These are phyloP conservation scores for Hypoxylon sp. DNA, from an alignment of 2,329 filamentous ascomycete species.

Conservation along the genomic window DNA sequence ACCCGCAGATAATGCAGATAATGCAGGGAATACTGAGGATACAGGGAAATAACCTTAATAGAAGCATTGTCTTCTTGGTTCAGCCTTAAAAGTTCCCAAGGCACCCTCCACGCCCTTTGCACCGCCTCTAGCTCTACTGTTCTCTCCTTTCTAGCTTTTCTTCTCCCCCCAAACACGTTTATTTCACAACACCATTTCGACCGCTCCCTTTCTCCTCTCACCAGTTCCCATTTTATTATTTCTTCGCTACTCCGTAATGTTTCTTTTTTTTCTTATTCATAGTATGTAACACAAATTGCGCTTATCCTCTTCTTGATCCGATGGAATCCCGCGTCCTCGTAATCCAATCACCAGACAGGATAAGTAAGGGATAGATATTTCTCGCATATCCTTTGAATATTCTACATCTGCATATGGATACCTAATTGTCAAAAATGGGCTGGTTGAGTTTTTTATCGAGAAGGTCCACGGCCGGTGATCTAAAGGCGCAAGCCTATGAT, in stretches of 20 bases:
- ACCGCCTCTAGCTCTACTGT: slow-evolving; percentile 15
- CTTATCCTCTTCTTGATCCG: slow-evolving; percentile 23
- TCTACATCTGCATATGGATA: slow-evolving; percentile 38
- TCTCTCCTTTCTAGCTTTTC: slow-evolving; percentile 19
- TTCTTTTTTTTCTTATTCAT: slow-evolving; percentile 9
- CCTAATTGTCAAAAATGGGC: slow-evolving; percentile 53
- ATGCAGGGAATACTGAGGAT: too few relatives aligned
- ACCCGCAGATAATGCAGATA: slow-evolving; percentile 3
- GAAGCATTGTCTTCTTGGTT: slow-evolving; percentile 14
- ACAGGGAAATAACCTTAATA: slow-evolving; percentile 12
- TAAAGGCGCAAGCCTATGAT: slow-evolving; percentile 59
- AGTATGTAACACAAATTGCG: slow-evolving; percentile 20
- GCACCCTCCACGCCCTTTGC: slow-evolving; percentile 29
- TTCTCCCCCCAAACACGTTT: slow-evolving; percentile 22
- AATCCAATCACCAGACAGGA: slow-evolving; percentile 26
- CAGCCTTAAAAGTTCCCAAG: slow-evolving; percentile 41
- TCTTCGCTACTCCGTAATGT: slow-evolving; percentile 11
- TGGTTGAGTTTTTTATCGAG: slow-evolving; percentile 56
- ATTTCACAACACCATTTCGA: slow-evolving; percentile 11
- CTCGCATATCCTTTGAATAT: slow-evolving; percentile 11
- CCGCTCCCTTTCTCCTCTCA: slow-evolving; percentile 4
- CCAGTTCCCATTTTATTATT: slow-evolving; percentile 6
- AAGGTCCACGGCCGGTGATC: slow-evolving; percentile 47
- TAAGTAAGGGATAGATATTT: slow-evolving; percentile 33
- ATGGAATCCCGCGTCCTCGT: slow-evolving; percentile 34